phyloP scores from a whole-genome alignment of 208 protist species.

The Phytomonas francai region DNA sequence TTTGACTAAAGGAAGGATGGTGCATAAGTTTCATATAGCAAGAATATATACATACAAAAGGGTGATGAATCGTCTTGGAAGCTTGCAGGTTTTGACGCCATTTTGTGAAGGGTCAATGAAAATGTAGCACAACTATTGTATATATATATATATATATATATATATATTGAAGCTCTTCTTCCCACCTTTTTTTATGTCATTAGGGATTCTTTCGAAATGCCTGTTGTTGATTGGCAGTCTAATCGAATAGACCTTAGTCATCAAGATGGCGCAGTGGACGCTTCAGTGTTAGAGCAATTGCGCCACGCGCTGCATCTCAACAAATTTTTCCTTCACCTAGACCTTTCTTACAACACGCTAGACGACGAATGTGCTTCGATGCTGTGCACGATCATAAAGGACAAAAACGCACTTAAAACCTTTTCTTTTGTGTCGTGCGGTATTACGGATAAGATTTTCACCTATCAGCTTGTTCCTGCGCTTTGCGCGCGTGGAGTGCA shows the following conservation, averaged over 20 bases:
- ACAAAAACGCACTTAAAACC: slow-evolving; percentile 27
- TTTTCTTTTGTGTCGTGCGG: slow-evolving; percentile 47
- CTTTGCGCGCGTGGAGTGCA: slow-evolving; percentile 21
- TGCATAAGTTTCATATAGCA: background rate
- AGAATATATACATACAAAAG: background rate
- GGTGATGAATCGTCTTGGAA: background rate
- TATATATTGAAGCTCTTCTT: background rate
- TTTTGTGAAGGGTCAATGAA: background rate
- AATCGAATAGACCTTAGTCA: slow-evolving; percentile 60
- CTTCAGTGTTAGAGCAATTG: slow-evolving; percentile 34
- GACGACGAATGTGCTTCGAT: slow-evolving; percentile 44
- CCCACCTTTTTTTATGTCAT: background rate
- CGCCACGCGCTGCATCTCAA: slow-evolving; percentile 38
- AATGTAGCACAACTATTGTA: background rate
- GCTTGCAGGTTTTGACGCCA: background rate
- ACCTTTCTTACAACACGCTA: slow-evolving; percentile 53
- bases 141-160: background rate
- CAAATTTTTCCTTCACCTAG: slow-evolving; percentile 42
- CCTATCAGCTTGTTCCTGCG: slow-evolving; percentile 40
- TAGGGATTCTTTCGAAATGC: background rate
- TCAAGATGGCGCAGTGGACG: slow-evolving; percentile 41
- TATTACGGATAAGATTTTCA: slow-evolving; percentile 54
- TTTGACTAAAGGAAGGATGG: background rate
- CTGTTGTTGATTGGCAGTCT: slow-evolving; percentile 16
- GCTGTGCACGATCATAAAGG: slow-evolving; percentile 56